phyloP scores from a whole-genome alignment of 106 monocot species.

The Xerophyta viscosa region DNA sequence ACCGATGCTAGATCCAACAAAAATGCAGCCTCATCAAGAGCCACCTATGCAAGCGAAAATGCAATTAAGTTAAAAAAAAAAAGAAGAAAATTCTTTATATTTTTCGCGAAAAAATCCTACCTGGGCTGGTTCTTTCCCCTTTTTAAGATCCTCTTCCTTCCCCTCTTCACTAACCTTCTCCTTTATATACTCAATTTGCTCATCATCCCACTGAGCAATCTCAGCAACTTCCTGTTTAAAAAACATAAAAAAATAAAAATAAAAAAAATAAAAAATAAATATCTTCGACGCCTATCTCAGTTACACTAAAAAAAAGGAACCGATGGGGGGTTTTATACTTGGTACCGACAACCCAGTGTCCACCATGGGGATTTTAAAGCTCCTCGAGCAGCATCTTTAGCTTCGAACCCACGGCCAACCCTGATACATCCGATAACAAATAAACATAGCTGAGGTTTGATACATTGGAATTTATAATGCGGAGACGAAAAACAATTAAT shows the following conservation, averaged over 20 bases:
- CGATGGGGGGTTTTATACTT: constrained; percentile 40
- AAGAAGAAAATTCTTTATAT: constrained; percentile 1
- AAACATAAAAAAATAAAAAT: neutral
- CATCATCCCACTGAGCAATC: constrained; percentile 89
- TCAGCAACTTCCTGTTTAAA: constrained; percentile 67
- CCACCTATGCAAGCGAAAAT: constrained; percentile 39
- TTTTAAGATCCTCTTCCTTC: constrained; percentile 82
- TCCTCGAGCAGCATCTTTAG: constrained; percentile 90
- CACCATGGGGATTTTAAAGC: constrained; percentile 97
- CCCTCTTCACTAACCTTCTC: constrained; percentile 90
- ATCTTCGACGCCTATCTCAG: too few relatives aligned
- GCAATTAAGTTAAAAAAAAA: neutral
- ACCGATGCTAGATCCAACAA: constrained; percentile 88
- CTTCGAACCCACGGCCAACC: constrained; percentile 76
- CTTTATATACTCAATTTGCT: constrained; percentile 89
- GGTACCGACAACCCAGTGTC: constrained; percentile 85
- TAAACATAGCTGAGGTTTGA: too few relatives aligned
- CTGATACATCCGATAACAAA: constrained; percentile 26
- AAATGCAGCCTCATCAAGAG: constrained; percentile 94
- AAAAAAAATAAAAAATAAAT: too few relatives aligned
- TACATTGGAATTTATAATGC: too few relatives aligned
- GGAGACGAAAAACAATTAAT: too few relatives aligned
- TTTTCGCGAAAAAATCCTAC: constrained; percentile 14
- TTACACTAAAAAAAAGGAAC: too few relatives aligned
- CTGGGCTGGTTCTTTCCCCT: constrained; percentile 89